Conservation (phyloP, 2,329 filamentous ascomycete species). For the Aspergillus neotritici region DNA sequence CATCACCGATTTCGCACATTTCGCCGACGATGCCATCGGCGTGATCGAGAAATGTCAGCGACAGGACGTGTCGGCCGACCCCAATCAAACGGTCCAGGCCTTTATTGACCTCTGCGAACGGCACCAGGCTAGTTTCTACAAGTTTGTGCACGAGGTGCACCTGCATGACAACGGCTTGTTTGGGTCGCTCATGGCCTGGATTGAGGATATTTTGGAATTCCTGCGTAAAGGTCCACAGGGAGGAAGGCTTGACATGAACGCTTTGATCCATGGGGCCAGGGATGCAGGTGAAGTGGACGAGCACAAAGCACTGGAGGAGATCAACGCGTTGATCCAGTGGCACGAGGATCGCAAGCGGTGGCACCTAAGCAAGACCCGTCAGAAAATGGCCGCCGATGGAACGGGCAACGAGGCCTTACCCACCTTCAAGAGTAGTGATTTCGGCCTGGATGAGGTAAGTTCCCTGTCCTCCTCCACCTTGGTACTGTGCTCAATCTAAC, state of each 20-base stretch:
- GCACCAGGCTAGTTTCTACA: conserved; percentile 97
- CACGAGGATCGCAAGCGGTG: conserved; percentile 94
- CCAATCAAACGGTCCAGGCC: conserved; percentile 94
- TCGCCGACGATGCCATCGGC: conserved; percentile 86
- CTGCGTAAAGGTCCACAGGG: conserved; percentile 76
- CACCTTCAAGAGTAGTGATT: conserved; percentile 73
- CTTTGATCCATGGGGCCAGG: conserved; percentile 75
- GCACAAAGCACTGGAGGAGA: conserved; percentile 67
- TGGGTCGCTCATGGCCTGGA: conserved; percentile 92
- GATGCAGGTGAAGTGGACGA: conserved; percentile 64
- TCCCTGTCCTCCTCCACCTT: background rate
- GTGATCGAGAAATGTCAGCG: conserved; percentile 64
- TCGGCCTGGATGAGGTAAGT: conserved; percentile 73
- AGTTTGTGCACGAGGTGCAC: conserved; percentile 97
- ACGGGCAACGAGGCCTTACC: conserved; percentile 47
- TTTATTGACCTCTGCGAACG: conserved; percentile 96
- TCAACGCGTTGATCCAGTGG: conserved; percentile 83
- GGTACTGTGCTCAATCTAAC: conserved; percentile 6
- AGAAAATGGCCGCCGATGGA: conserved; percentile 95
- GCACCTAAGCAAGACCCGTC: conserved; percentile 94
- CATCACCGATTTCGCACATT: conserved; percentile 91
- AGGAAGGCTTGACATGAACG: conserved; percentile 89
- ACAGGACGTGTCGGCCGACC: conserved; percentile 84
- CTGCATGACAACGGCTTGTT: conserved; percentile 95
- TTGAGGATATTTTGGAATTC: conserved; percentile 92